These are phyloP conservation scores for Fraxinus angustifolia DNA, from an alignment of 305 asterid genomes.

Conservation along the genomic window DNA sequence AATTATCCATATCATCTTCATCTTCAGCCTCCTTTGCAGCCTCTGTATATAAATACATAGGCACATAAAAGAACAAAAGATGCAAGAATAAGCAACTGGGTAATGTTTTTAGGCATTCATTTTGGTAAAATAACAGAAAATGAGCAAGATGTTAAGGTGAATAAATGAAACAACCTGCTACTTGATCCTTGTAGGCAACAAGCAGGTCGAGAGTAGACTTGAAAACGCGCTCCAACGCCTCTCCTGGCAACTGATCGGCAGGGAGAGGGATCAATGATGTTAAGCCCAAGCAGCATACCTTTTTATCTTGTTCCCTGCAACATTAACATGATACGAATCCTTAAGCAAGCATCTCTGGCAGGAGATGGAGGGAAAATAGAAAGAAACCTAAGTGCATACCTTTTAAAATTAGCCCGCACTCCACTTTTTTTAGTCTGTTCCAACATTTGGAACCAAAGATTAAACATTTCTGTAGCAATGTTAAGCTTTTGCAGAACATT, in stretches of 20 bases:
- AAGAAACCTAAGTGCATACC: conserved; percentile 32
- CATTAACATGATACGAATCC: conserved; percentile 10
- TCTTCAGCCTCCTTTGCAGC: conserved; percentile 80
- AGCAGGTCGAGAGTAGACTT: conserved; percentile 90
- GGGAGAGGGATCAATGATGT: conserved; percentile 92
- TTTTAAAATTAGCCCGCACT: conserved; percentile 63
- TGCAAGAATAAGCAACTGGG: conserved; percentile 2
- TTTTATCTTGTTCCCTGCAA: conserved; percentile 91
- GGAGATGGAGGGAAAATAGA: conserved; percentile 8
- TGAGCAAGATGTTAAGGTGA: background rate
- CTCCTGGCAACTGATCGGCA: conserved; percentile 78
- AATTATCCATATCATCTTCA: conserved; percentile 71
- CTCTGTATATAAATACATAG: conserved; percentile 20
- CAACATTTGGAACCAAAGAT: conserved; percentile 94
- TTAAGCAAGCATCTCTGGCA: background rate
- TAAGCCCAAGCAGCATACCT: conserved; percentile 94
- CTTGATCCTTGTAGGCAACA: conserved; percentile 93
- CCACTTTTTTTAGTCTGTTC: conserved; percentile 85
- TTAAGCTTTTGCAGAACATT: conserved; percentile 80
- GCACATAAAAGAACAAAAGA: background rate
- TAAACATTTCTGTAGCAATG: conserved; percentile 78
- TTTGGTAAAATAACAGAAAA: conserved; percentile 10
- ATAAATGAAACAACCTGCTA: conserved; percentile 61
- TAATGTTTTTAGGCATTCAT: background rate
- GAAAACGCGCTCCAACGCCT: conserved; percentile 87